Evolutionary conservation across 768 basidiomycete genomes (phyloP).

Genomic region (Hygrophoropsis aurantiaca): DNA sequence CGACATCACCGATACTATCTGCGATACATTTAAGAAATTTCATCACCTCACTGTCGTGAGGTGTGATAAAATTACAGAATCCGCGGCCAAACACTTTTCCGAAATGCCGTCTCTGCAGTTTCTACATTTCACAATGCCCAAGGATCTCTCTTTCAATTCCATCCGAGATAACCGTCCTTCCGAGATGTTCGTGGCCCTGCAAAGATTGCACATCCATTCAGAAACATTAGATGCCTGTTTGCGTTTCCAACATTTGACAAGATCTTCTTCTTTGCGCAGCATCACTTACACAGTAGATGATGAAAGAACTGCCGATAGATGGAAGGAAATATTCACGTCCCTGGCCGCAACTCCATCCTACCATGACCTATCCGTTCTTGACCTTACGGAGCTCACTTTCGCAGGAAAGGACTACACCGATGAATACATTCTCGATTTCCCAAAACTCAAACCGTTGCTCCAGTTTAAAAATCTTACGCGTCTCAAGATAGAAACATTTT

Average conservation of each 20-base stretch:
- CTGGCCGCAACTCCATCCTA: slow-evolving; percentile 24
- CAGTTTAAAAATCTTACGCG: slow-evolving; percentile 17
- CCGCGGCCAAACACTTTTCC: slow-evolving; percentile 19
- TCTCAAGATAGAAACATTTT: slow-evolving; percentile 27
- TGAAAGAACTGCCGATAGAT: slow-evolving; percentile 25
- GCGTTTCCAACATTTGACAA: slow-evolving; percentile 24
- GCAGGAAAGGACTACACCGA: slow-evolving; percentile 28
- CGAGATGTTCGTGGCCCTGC: slow-evolving; percentile 19
- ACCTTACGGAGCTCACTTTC: slow-evolving; percentile 27
- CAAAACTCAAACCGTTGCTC: slow-evolving; percentile 23
- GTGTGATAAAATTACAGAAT: slow-evolving; percentile 26
- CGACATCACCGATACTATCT: slow-evolving; percentile 4
- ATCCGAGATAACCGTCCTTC: slow-evolving; percentile 14
- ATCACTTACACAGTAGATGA: slow-evolving; percentile 32
- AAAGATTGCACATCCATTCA: slow-evolving; percentile 20
- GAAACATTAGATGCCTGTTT: slow-evolving; percentile 21
- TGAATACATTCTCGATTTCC: slow-evolving; percentile 27
- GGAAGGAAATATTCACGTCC: slow-evolving; percentile 17
- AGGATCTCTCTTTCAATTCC: slow-evolving; percentile 17
- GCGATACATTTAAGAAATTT: slow-evolving; percentile 20
- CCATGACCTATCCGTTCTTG: slow-evolving; percentile 22
- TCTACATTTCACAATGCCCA: slow-evolving; percentile 26
- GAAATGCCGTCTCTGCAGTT: slow-evolving; percentile 18
- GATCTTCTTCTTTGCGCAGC: slow-evolving; percentile 26
- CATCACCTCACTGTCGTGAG: slow-evolving; percentile 21